These are phyloP conservation scores for Ophiocytium majus DNA, from an alignment of 352 stramenopile species.

Conservation along the genomic window DNA sequence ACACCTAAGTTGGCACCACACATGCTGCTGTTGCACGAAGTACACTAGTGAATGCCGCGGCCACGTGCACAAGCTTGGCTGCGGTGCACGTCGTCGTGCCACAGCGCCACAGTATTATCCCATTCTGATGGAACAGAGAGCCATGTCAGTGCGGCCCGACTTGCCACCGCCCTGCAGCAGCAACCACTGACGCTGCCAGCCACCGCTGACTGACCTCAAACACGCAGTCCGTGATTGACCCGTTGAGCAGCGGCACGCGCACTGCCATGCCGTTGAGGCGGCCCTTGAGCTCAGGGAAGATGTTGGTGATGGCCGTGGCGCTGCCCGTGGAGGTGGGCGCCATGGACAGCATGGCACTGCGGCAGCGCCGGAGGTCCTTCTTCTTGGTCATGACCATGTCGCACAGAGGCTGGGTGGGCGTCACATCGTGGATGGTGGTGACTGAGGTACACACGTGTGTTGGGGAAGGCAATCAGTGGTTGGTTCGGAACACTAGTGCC, in stretches of 20 bases:
- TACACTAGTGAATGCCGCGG: no score
- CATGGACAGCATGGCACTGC: conserved; percentile 71
- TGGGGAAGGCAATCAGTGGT: no score
- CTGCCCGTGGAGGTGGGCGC: conserved; percentile 69
- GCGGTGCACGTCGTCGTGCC: no score
- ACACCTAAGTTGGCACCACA: no score
- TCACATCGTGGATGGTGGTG: conserved; percentile 77
- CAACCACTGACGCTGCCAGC: background rate
- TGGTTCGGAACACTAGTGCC: no score
- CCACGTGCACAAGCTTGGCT: no score
- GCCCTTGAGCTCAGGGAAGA: conserved; percentile 72
- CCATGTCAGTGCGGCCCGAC: no score
- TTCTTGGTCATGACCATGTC: conserved; percentile 55
- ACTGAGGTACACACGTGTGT: no score
- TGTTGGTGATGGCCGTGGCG: conserved; percentile 71
- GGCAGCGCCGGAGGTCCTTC: conserved; percentile 66
- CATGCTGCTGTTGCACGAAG: no score
- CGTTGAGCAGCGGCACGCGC: conserved; percentile 69
- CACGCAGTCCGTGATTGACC: conserved; percentile 70
- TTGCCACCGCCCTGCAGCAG: no score
- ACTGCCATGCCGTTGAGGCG: conserved; percentile 72
- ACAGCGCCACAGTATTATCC: no score
- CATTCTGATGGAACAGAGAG: no score
- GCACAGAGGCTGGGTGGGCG: conserved; percentile 65
- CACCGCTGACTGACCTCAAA: conserved; percentile 27